Evolutionary conservation across 805 yeast species (phyloP), one percentile per base, ranked within the genome.

Genomic region (Lachancea mirantina): DNA sequence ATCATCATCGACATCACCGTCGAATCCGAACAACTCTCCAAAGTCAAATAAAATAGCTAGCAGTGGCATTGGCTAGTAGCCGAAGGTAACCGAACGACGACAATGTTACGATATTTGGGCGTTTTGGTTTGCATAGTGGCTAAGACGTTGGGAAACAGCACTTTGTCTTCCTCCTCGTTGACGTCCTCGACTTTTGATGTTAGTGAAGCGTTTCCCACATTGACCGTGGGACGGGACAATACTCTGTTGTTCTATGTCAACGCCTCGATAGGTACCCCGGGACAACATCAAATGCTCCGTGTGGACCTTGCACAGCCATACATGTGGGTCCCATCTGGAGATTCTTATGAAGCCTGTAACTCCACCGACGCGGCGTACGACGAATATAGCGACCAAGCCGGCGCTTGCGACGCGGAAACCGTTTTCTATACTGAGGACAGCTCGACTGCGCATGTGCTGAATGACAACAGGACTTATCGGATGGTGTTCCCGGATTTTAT

Each of bases 251-350:
- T 58, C 42, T 57, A 50, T 32, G 55, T 57, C 6, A 57, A 61
- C 23, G 41, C 52, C 1, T 32, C 60, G 0, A 25, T 61, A 18
- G 69, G 68, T 3, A 38, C 42, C 0, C 59, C 63, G 1, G 32
- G 35, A 0, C 67, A 62, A 38, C 8, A 15, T 1, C 57, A 50
- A 13, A 28, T 26, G 8, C 38, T 65, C 4, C 45, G 60, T 19
- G 40, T 65, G 2, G 70, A 64, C 39, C 52, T 58, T 6, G 51
- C 61, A 5, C 64, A 62, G 31, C 67, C 68, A 1, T 61, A 56
- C 30, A 30, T 54, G 2, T 64, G 68, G 67, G 47, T 59, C 1
- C 23, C 57, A 2, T 43, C 57, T 4, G 32, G 19, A 28, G 1
- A 34, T 32, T 3, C 42, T 31, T 26, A 35, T 41, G 5, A 13